phyloP scores from a whole-genome alignment of 2,329 filamentous ascomycete species.

The Trichoderma pleuroti region DNA sequence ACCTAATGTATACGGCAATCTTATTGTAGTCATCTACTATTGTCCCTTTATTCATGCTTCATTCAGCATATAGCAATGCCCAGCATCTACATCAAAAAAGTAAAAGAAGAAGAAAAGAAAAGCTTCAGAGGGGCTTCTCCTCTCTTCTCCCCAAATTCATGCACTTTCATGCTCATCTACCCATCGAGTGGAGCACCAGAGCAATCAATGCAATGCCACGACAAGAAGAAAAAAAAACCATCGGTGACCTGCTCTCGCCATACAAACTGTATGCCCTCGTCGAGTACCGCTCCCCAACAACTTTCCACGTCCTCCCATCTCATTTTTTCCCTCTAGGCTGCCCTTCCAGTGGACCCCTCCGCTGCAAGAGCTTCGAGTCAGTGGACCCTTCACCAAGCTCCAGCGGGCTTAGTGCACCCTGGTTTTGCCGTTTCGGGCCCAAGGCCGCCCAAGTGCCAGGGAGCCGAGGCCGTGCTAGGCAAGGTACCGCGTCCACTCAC shows the following conservation, averaged over 20 bases:
- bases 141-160: neutral
- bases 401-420: constrained; percentile 5
- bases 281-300: neutral
- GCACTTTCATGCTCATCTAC: neutral
- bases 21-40: neutral
- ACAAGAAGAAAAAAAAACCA: neutral
- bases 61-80: neutral
- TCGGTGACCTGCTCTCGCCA: constrained; percentile 4
- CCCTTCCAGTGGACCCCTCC: constrained; percentile 8
- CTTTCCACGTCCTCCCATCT: neutral
- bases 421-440: constrained; percentile 9
- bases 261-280: neutral
- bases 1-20: neutral
- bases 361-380: constrained; percentile 7
- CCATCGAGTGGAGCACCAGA: neutral
- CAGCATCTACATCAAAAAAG: neutral
- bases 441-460: neutral
- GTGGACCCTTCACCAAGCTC: constrained; percentile 6
- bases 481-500: constrained; percentile 12
- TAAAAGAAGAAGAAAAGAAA: neutral
- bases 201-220: neutral
- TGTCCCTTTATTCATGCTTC: neutral
- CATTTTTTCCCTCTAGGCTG: neutral
- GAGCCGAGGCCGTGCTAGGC: neutral
- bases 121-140: neutral